phyloP scores from a whole-genome alignment of 371 early-diverging fungal genomes.

The Syncephalastrum racemosum region DNA sequence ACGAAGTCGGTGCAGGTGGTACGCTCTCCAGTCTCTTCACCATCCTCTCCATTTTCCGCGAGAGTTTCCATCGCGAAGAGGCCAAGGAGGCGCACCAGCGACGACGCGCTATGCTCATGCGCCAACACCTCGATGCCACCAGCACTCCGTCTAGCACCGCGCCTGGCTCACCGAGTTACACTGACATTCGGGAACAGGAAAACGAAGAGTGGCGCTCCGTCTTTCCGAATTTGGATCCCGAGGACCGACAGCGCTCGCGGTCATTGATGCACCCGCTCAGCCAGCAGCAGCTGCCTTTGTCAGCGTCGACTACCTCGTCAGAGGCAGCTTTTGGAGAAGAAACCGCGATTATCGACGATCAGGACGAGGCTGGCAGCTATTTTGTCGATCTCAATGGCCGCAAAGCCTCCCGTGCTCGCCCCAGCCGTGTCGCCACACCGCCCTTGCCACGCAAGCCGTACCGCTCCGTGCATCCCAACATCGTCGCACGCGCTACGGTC shows the following conservation, averaged over 20 bases:
- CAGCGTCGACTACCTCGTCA: no score
- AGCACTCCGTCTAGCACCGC: constrained; percentile 4
- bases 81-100: constrained; percentile 44
- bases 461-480: constrained; percentile 65
- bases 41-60: constrained; percentile 89
- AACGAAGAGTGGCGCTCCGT: constrained; percentile 45
- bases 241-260: constrained; percentile 7
- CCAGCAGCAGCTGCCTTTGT: not conserved
- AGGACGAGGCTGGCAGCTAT: constrained; percentile 10
- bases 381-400: not conserved
- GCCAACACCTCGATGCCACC: constrained; percentile 6
- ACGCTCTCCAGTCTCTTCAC: constrained; percentile 91
- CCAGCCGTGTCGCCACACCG: not conserved
- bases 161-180: constrained; percentile 8
- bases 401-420: not conserved
- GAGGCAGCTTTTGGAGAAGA: no score
- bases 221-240: constrained; percentile 42
- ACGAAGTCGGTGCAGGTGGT: constrained; percentile 88
- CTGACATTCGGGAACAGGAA: constrained; percentile 21
- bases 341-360: not conserved
- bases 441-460: constrained; percentile 15
- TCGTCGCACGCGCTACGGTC: constrained; percentile 81
- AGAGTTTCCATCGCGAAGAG: constrained; percentile 66
- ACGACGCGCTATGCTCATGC: constrained; percentile 10
- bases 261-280: constrained; percentile 3